phyloP scores from a whole-genome alignment of 306 rosid genomes.

The Erythrophleum fordii region DNA sequence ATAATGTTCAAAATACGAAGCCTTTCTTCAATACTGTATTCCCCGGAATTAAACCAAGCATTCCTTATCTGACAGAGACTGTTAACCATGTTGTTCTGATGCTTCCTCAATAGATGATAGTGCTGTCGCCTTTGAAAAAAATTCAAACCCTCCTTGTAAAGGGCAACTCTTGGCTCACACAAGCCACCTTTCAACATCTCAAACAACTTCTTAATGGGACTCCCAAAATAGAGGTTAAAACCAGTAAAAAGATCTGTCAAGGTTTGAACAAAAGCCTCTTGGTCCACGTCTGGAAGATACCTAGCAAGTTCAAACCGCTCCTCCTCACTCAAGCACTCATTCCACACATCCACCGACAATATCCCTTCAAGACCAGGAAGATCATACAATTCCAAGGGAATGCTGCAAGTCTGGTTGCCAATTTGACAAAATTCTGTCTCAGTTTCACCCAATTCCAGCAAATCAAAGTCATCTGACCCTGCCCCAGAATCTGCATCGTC shows the following conservation, averaged over 20 bases:
- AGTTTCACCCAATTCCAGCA: slow-evolving; percentile 93
- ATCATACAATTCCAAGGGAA: slow-evolving; percentile 94
- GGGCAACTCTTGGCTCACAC: slow-evolving; percentile 97
- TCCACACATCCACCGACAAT: slow-evolving; percentile 91
- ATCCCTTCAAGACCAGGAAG: slow-evolving; percentile 81
- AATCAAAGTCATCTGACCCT: slow-evolving; percentile 98
- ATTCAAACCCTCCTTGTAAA: slow-evolving; percentile 83
- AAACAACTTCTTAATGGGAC: slow-evolving; percentile 81
- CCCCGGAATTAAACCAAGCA: slow-evolving; percentile 90
- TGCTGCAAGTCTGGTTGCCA: slow-evolving; percentile 91
- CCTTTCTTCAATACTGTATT: slow-evolving; percentile 92
- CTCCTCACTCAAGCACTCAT: slow-evolving; percentile 84
- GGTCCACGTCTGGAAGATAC: slow-evolving; percentile 93
- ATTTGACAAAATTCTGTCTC: slow-evolving; percentile 95
- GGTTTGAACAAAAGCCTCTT: slow-evolving; percentile 73
- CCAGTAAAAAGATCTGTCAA: slow-evolving; percentile 81
- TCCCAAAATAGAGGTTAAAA: slow-evolving; percentile 83
- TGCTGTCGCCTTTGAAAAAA: slow-evolving; percentile 82
- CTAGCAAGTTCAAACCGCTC: slow-evolving; percentile 83
- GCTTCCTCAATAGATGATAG: slow-evolving; percentile 89
- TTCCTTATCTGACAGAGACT: slow-evolving; percentile 91
- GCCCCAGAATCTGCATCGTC: slow-evolving; percentile 99
- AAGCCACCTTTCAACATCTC: slow-evolving; percentile 93
- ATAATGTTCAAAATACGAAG: slow-evolving; percentile 86
- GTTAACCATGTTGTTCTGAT: slow-evolving; percentile 87